Percentiles rank a stretch among this genome's conserved stretches.
phyloP scores from a whole-genome alignment of 345 rosid genomes.

The Turritis glabra region DNA sequence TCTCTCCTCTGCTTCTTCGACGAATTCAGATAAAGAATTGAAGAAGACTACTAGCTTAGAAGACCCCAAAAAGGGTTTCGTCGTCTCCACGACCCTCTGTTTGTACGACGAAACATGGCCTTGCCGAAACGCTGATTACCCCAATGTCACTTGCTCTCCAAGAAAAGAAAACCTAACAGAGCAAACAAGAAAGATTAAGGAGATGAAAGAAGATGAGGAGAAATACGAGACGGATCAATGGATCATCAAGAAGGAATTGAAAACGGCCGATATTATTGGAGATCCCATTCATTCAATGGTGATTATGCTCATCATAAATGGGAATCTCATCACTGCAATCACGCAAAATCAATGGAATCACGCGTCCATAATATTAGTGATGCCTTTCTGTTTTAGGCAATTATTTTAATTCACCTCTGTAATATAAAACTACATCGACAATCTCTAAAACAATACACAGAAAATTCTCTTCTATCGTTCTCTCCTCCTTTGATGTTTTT shows the following conservation, averaged over 20 bases:
- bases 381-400: too few relatives aligned
- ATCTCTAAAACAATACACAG: too few relatives aligned
- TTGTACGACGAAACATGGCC: not conserved
- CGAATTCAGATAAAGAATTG: not conserved
- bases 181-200: not conserved
- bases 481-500: too few relatives aligned
- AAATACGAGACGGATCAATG: not conserved
- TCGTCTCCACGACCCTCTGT: not conserved
- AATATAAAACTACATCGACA: too few relatives aligned
- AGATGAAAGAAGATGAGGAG: not conserved
- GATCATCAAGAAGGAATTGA: constrained; percentile 1
- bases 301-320: too few relatives aligned
- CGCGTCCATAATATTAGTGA: too few relatives aligned
- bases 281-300: too few relatives aligned
- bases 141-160: not conserved
- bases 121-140: not conserved
- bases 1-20: not conserved
- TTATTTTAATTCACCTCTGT: too few relatives aligned
- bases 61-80: not conserved
- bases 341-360: too few relatives aligned
- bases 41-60: not conserved
- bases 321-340: too few relatives aligned
- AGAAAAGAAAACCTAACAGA: not conserved
- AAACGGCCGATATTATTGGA: not conserved
- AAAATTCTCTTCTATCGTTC: too few relatives aligned